Evolutionary conservation across 2,329 filamentous ascomycete species (phyloP), one percentile per base, ranked within the genome.

Genomic region (Exophiala viscosa): DNA sequence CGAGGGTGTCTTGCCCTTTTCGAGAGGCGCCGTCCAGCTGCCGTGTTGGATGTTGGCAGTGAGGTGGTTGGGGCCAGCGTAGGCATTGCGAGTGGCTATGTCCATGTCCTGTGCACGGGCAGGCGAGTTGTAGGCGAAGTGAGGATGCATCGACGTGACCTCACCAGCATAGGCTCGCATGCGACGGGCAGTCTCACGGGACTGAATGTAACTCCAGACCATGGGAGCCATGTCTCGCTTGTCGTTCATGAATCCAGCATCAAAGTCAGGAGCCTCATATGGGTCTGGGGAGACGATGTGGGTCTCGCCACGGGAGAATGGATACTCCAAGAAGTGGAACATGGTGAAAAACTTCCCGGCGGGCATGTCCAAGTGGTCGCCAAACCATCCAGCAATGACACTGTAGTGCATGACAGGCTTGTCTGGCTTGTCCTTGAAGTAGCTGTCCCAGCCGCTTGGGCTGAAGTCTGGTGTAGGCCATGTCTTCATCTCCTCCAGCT

Each of bases 371-470:
- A 80, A 78, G 63, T 80, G 73, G 66, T 76, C 70, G 58, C 68
- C 70, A 52, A 74, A 74, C 66, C 67, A 73, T 33, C 85, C 85
- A 13, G 85, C 75, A 64, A 91, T 90, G 50, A 90, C 81, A 1
- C 80, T 86, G 71, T 91, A 91, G 66, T 91, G 88, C 87, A 91
- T 91, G 39, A 91, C 87, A 0, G 87, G 88, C 77, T 91, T 91
- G 70, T 91, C 87, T 1, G 86, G 86, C 74, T 90, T 90, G 66
- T 91, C 72, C 74, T 89, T 87, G 70, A 91, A 92, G 73, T 92
- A 91, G 48, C 80, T 84, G 62, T 91, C 83, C 86, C 87, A 92
- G 2, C 87, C 86, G 5, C 80, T 78, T 41, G 78, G 79, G 49
- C 54, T 59, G 74, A 92, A 92, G 48, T 89, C 83, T 9, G 82